Conservation (phyloP, 306 rosid genomes). For the Castanea mollissima region DNA sequence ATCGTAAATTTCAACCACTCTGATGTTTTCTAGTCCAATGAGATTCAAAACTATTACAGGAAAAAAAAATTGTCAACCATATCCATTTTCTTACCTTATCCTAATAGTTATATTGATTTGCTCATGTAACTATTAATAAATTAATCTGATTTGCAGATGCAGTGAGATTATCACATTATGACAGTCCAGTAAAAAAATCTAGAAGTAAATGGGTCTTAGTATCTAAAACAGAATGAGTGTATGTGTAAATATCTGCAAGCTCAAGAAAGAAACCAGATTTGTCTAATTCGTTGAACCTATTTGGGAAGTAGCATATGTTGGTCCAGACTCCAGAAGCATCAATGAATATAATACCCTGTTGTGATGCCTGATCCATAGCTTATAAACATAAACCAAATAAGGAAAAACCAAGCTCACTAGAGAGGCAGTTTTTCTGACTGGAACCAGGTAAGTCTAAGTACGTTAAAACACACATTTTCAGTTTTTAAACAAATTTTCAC, state of each 20-base stretch:
- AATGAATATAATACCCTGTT: slow-evolving; percentile 58
- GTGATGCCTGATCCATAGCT: slow-evolving; percentile 77
- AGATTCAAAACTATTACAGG: too few relatives aligned
- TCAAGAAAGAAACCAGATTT: slow-evolving; percentile 13
- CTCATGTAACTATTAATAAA: background rate
- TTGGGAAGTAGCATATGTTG: slow-evolving; percentile 84
- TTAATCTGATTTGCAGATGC: background rate
- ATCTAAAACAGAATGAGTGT: slow-evolving; percentile 15
- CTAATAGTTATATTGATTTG: background rate
- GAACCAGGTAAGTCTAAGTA: slow-evolving; percentile 3
- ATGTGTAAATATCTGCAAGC: slow-evolving; percentile 1
- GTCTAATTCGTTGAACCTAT: slow-evolving; percentile 15
- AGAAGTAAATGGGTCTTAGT: background rate
- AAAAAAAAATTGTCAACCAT: too few relatives aligned
- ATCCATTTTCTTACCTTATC: too few relatives aligned
- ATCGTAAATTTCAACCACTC: too few relatives aligned
- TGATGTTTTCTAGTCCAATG: too few relatives aligned
- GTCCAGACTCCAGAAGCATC: slow-evolving; percentile 66
- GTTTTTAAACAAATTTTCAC: too few relatives aligned
- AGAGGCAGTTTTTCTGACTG: background rate
- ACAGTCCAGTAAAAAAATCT: background rate
- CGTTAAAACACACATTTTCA: too few relatives aligned
- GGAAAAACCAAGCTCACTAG: too few relatives aligned
- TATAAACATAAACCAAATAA: slow-evolving; percentile 24
- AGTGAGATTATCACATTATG: background rate